These are phyloP conservation scores for Halophytophthora polymorphica DNA, from an alignment of 352 stramenopile genomes.

Conservation along the genomic window DNA sequence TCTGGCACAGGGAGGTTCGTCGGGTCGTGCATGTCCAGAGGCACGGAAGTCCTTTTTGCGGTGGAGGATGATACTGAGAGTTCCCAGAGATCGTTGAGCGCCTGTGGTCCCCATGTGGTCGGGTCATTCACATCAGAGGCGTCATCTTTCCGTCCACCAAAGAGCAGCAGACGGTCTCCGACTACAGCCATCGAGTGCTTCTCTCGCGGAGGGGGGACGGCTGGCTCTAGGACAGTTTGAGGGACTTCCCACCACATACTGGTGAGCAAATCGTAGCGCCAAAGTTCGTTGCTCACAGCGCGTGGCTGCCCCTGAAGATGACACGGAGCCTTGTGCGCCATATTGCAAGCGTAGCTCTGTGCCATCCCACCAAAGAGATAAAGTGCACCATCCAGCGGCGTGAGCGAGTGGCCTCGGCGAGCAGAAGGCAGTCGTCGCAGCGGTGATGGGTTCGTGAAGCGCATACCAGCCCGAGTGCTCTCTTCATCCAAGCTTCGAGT, in stretches of 20 bases:
- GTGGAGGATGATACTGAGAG: slow-evolving; percentile 50
- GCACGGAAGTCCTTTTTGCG: slow-evolving; percentile 18
- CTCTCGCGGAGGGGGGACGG: slow-evolving; percentile 35
- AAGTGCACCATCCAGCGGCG: slow-evolving; percentile 38
- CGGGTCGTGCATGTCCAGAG: slow-evolving; percentile 36
- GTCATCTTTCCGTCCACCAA: slow-evolving; percentile 43
- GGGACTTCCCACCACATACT: slow-evolving; percentile 50
- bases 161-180: slow-evolving; percentile 46
- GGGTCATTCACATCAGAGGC: slow-evolving; percentile 10
- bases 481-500: slow-evolving; percentile 33
- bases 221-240: background rate
- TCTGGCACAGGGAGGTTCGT: slow-evolving; percentile 39
- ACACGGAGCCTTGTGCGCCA: slow-evolving; percentile 41
- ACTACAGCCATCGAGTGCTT: slow-evolving; percentile 60
- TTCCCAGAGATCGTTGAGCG: slow-evolving; percentile 65
- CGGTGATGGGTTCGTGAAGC: slow-evolving; percentile 24
- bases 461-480: slow-evolving; percentile 28
- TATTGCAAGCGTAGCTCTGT: slow-evolving; percentile 58
- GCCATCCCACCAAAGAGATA: slow-evolving; percentile 68
- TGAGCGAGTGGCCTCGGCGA: slow-evolving; percentile 59
- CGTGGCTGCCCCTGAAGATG: slow-evolving; percentile 9
- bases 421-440: slow-evolving; percentile 42
- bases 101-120: slow-evolving; percentile 22
- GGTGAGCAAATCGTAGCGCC: slow-evolving; percentile 53
- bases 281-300: slow-evolving; percentile 66